Conservation (phyloP, 768 basidiomycete species). For the Lactarius hengduanensis region DNA sequence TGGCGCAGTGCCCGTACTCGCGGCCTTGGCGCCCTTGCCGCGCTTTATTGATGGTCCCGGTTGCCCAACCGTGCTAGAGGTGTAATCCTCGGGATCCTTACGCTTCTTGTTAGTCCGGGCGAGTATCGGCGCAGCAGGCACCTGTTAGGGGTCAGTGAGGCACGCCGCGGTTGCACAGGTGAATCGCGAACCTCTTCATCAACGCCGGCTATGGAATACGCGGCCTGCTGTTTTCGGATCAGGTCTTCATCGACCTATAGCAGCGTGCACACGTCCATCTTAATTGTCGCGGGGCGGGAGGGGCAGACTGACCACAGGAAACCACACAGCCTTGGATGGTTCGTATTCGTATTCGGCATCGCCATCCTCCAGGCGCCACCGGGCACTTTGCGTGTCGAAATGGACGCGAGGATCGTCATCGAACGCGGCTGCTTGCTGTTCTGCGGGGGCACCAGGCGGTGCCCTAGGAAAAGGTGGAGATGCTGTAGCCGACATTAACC, state of each 20-base stretch:
- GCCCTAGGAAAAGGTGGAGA: constrained; percentile 33
- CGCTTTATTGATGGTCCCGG: constrained; percentile 65
- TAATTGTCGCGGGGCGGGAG: constrained; percentile 18
- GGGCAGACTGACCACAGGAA: constrained; percentile 66
- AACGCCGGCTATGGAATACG: constrained; percentile 88
- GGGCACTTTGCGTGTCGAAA: constrained; percentile 67
- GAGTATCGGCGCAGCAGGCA: constrained; percentile 83
- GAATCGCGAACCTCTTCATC: constrained; percentile 78
- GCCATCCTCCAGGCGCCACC: constrained; percentile 89
- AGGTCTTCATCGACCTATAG: constrained; percentile 83
- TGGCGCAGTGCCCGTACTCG: constrained; percentile 29
- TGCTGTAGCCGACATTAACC: constrained; percentile 15
- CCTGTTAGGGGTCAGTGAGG: constrained; percentile 44
- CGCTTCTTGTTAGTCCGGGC: constrained; percentile 79
- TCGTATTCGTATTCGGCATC: constrained; percentile 95
- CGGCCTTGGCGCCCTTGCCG: constrained; percentile 56
- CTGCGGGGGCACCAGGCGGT: constrained; percentile 52
- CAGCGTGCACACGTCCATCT: constrained; percentile 24
- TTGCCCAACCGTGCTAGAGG: constrained; percentile 48
- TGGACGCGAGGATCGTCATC: constrained; percentile 80
- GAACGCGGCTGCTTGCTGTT: constrained; percentile 64
- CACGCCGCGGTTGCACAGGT: constrained; percentile 10
- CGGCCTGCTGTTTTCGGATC: constrained; percentile 87
- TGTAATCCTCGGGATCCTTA: constrained; percentile 71
- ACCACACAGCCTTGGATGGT: constrained; percentile 69